Base-by-base conservation (phyloP, 2,329 filamentous ascomycete genomes). In the Fusarium pseudonygamai region DNA sequence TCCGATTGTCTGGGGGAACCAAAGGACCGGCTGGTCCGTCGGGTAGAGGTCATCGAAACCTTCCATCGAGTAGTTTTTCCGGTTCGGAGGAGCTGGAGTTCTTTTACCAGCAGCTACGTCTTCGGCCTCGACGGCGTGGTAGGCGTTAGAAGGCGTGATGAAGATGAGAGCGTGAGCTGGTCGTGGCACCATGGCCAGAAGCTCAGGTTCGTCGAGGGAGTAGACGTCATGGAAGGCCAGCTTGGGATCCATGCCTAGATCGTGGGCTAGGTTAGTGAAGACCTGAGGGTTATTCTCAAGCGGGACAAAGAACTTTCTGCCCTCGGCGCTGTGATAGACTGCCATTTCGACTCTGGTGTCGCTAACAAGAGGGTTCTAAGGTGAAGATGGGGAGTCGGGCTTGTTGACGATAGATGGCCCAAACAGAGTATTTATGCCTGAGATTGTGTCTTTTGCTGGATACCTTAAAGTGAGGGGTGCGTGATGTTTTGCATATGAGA, bases 381-480 rank as follows among this genome's bases (percentile, higher is more conserved):
- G 6, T 47, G 14, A 11, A 13, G 15, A 10, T n/a, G 4, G 45
- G 14, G 5, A 11, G 13, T 28, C 26, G 26, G 26, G 26, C 26
- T 28, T 28, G 26, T 28, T 28, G 7, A 28, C 6, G n/a, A 46
- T 5, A 16, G 20, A 30, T 30, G 26, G 2, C 3, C 9, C 4
- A 15, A n/a, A 8, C 4, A 12, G 6, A 3, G 3, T n/a, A 13
- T 11, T 28, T 30, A 1, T 28, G 26, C 8, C 45, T 15, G 8
- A 15, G 9, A 30, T 28, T 18, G 18, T 2, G 12, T 45, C 7
- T 14, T 14, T 2, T n/a, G 2, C 6, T 22, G 1, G 9, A 5
- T 11, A 11, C 1, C 8, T 15, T 7, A 3, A 30, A 47, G 7
- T 30, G 46, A n/a, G 15, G 28, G 46, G 15, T 16, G 0, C 20